A percentile compares a stretch with the other conserved stretches of the same genome.
Conservation (phyloP, 2,329 filamentous ascomycete genomes). For the Sclerotinia subarctica region DNA sequence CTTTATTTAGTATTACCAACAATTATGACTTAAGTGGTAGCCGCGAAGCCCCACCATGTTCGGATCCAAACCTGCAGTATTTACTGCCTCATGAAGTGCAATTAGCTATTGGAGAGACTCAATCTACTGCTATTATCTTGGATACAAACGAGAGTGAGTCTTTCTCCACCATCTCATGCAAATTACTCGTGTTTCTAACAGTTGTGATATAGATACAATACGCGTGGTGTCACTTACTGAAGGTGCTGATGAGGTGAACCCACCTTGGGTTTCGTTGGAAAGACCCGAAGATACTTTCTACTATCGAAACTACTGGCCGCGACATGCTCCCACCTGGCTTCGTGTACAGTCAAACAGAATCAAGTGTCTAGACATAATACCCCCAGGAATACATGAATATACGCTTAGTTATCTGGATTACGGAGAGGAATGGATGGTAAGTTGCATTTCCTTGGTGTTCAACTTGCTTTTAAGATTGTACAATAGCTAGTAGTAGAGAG, state of each 20-base stretch:
- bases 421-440: slow-evolving; percentile 1
- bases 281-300: neutral
- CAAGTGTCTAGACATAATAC: neutral
- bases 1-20: neutral
- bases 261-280: neutral
- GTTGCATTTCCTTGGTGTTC: neutral
- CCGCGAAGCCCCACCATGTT: neutral
- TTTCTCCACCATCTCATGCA: too few species aligned
- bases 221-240: neutral
- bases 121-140: neutral
- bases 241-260: neutral
- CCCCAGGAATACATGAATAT: neutral
- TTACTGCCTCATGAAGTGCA: neutral
- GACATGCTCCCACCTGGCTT: slow-evolving; percentile 9
- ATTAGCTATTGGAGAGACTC: neutral
- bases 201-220: neutral
- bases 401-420: neutral
- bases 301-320: slow-evolving; percentile 4
- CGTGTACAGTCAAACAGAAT: neutral
- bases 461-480: too few species aligned
- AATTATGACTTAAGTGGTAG: neutral
- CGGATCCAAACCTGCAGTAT: neutral
- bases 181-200: neutral
- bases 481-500: too few species aligned
- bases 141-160: neutral